Base-by-base conservation (phyloP, 768 basidiomycete species). In the Podaxis rugospora region DNA sequence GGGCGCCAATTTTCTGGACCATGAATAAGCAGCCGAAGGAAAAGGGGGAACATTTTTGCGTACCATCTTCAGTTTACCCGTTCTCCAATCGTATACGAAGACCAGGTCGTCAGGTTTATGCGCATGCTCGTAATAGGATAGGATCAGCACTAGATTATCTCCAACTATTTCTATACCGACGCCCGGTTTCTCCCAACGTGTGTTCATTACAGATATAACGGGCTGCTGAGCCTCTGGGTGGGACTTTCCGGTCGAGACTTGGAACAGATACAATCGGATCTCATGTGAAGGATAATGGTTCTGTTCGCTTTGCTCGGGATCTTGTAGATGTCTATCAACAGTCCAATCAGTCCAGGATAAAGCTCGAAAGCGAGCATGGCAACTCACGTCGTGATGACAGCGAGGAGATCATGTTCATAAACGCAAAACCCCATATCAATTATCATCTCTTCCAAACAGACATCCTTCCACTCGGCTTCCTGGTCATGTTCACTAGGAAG, bases 111-210 rank as follows among this genome's bases (percentile, higher is more conserved):
- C 49, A 0, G 64, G 65, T 21, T 54, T 57, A 25, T 36, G 32
- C 1, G 51, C 47, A 23, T 66, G 62, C 25, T 62, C 65, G 51
- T 54, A 59, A 57, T 71, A 72, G 2, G 70, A 67, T 3, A 76
- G 68, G 5, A 78, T 66, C 1, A 82, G 70, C 1, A 78, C 76
- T 2, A 81, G 67, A 62, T 77, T 68, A 10, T 78, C 72, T 14
- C 80, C 80, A 11, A 80, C 79, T 46, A 80, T 76, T 61, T 81
- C 80, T 32, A 82, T 71, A 10, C 74, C 74, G n/a, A 80, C 67
- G 10, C 69, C 63, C 1, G 76, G 75, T 11, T 67, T 68, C 10
- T 66, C 65, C 62, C 57, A 68, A 0, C 39, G 32, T 0, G 72
- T 66, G 3, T 61, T 70, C 23, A 64, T 58, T 2, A 79, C 72